Evolutionary conservation across 495 filamentous ascomycete genomes (phyloP), one percentile per base, ranked within the genome.

Genomic region (Aspergillus campestris): DNA sequence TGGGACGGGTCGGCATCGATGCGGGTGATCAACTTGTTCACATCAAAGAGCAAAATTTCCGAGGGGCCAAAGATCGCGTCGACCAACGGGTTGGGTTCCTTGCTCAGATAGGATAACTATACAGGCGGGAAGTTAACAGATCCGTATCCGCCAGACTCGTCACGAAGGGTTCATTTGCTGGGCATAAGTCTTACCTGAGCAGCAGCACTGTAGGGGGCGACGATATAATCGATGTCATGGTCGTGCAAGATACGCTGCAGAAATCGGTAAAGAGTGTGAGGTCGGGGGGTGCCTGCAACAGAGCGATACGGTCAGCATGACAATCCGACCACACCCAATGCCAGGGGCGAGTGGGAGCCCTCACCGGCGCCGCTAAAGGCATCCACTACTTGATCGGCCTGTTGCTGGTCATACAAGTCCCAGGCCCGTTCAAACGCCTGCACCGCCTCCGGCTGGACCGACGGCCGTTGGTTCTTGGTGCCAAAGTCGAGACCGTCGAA

Each of bases 131-230:
- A 24, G 55, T 39, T 28, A 27, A 12, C 31, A 57, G 47, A 38
- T 24, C n/a, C n/a, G 15, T 11, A 29, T 11, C 18, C 4, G 48
- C 51, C 40, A 52, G 48, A 39, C 24, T 11, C 32, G 12, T 34
- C 44, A 7, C 14, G 3, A 12, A 14, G 7, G 8, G 31, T 3
- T 24, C 7, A n/a, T 32, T 24, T 30, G 18, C 12, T 30, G 11
- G 32, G 44, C 15, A 38, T 45, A 2, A 44, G 14, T 39, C 50
- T 50, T 66, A 94, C 89, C 78, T 97, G 91, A 40, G 89, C 86
- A 49, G 85, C 82, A 36, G 91, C 87, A 56, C 82, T 86, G 65
- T 90, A 96, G 3, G 92, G 94, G 10, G 94, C 85, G 40, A 95
- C 86, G 40, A 87, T 77, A 60, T 89, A 95, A 32, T 86, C 74